Evolutionary conservation across 2,329 filamentous ascomycete genomes (phyloP), one percentile per base, ranked within the genome.

Genomic region (Malbranchea zuffiana): DNA sequence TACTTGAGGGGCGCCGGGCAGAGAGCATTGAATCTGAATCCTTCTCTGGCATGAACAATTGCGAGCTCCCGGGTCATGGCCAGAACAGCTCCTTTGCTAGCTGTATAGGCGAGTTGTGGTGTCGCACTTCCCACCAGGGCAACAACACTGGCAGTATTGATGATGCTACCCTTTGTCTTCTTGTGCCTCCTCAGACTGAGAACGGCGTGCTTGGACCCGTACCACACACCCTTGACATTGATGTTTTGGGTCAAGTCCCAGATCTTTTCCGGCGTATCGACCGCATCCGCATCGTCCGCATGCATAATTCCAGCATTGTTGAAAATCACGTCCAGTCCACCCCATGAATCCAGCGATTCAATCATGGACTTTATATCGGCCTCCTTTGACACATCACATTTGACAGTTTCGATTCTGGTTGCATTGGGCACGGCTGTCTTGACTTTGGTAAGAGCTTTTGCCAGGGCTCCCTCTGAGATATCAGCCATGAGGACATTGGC

Each of bases 261-360:
- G 67, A 95, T 87, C 51, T 75, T 78, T 66, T 94, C 85, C 34
- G 83, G 78, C 1, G 86, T 94, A 57, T 80, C 74, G 57, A 92
- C 67, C 32, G 87, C 85, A 59, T 85, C 79, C 54, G 74, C 78
- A 59, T 86, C 81, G 40, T 80, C 70, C 32, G 76, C 78, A 65
- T 94, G 87, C 87, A 95, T 95, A 61, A 95, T 95, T 38, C 87
- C 87, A 16, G 87, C 87, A 60, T 95, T 95, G 75, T 95, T 95
- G 77, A 94, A 95, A 52, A 94, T 83, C 55, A 94, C 69, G 58
- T 95, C 87, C 3, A 90, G 63, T 29, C 87, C 87, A 54, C 87
- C 87, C 82, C 83, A 92, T 40, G 74, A 56, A 60, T 95, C 87
- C 40, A 88, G 65, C 6, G 72, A 64, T 48, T 82, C 80, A 35